Evolutionary conservation across 2,329 filamentous ascomycete genomes (phyloP), one percentile per base, ranked within the genome.

Genomic region (Zopfia rhizophila): DNA sequence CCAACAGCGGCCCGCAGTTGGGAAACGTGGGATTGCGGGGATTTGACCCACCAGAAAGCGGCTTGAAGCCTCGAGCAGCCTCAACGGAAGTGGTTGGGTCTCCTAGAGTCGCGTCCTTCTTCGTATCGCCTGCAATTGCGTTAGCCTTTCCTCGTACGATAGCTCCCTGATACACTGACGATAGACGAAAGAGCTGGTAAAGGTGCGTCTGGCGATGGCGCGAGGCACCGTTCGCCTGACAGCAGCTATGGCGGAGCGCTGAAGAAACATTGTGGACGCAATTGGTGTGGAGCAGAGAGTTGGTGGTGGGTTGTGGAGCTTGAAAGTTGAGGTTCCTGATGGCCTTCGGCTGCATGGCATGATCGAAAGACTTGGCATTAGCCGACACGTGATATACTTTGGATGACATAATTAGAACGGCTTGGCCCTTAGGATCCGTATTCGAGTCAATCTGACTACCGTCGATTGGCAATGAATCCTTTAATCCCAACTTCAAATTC

Each of bases 231-330:
- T 69, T 60, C 75, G 76, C 69, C 75, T 70, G 50, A 71, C 71
- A 54, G 78, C 72, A 60, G 74, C 72, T 48, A 78, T 67, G 50
- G 74, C 76, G 53, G 77, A 78, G 68, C 78, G 76, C 60, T 78
- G 76, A 67, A 80, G 72, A 62, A 80, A 73, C 72, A 76, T 76
- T 60, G 63, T 63, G 64, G 50, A 51, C 48, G 62, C 62, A 68
- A 71, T 72, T 68, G 67, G 62, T 50, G 48, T 51, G 62, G 68
- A 64, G 59, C 55, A 66, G 66, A 65, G 69, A 66, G 61, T 47
- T 47, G 44, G 50, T 47, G 51, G 54, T 57, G 50, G 55, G 61
- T 56, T 56, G 55, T 55, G 44, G 53, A 65, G 63, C 58, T 66
- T 53, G 56, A 55, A 54, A 51, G 52, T 61, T 55, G 59, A 57